Evolutionary conservation across 1,284 basidiomycete genomes (phyloP), one percentile per base, ranked within the genome.

Genomic region (Moesziomyces globuligerus): DNA sequence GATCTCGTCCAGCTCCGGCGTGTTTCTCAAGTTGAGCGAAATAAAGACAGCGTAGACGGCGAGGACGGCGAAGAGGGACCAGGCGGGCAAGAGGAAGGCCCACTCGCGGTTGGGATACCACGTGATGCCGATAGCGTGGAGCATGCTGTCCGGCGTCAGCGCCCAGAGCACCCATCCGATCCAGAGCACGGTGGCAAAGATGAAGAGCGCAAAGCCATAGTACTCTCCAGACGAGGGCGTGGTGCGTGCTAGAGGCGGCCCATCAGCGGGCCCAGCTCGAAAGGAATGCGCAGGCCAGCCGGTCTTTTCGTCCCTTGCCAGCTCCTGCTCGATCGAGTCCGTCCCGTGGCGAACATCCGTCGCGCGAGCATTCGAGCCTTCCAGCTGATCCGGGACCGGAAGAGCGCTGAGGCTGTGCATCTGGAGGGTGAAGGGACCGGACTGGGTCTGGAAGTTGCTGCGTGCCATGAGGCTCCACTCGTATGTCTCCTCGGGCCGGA

Each of bases 401-500:
- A 70, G 48, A 10, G 60, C 67, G n/a, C 37, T 48, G 17, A 71
- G 48, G 26, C 62, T 62, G 54, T 71, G 68, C 7, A 71, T 25
- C 37, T 66, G 68, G 1, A 76, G 49, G 0, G 48, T 48, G 42
- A 76, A 76, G 8, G 61, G 44, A 1, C 74, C 74, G 15, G 72
- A 72, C 39, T 76, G 74, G 11, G 55, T 38, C 43, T 72, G 62
- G 25, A 78, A 78, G 53, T 78, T 54, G 67, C 67, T 72, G 5
- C 75, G 34, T 1, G 75, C 75, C 75, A 78, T 78, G 44, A 78
- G 38, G 64, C 75, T 75, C 69, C 70, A 78, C 43, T 72, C 71
- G 47, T 59, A 37, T 11, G 73, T 69, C 23, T 75, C 25, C 17
- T 64, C 49, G 0, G 75, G 66, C 3, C 32, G 9, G 32, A 78